Base-by-base conservation (phyloP, 805 yeast species). In the Debaryomyces maramus region DNA sequence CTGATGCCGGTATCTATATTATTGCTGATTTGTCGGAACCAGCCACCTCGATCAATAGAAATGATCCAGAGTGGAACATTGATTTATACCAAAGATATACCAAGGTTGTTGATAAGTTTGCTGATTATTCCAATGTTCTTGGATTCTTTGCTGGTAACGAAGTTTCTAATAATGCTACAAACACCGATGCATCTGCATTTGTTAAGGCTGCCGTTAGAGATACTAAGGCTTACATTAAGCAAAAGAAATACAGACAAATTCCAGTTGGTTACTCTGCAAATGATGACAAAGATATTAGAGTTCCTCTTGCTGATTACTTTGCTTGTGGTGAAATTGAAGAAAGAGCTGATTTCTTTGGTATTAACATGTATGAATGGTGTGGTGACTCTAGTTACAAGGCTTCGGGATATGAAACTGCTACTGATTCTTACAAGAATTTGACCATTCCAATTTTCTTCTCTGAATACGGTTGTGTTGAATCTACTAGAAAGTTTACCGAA, bases 61-160 rank as follows among this genome's bases (percentile, higher is more conserved):
- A 78, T 56, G 63, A 71, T 40, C 98, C 99, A 26, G 63, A 68
- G 39, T 89, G 97, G 96, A 79, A 81, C 59, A 65, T 79, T 34
- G 78, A 73, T 20, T 73, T 88, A 40, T 85, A 78, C 66, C 68
- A 79, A 43, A 78, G 97, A 61, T 91, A 91, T 71, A 81, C 85
- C 35, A 65, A 74, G 19, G 97, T 91, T 24, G 80, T 93, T 41
- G 97, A 93, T 63, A 68, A 76, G 51, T 78, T 93, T 70, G 78
- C 81, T 43, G 72, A 77, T 52, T 91, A 90, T 67, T 66, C 83
- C 34, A 91, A 91, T 65, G 78, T 88, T 14, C 73, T 91, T 47
- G 99, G 98, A 2, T 90, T 88, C 76, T 90, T 91, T 66, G 98
- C 98, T 20, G 99, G 98, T 46, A 93, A 93, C 66, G 99, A 91